These are phyloP conservation scores for Dendrobium catenatum DNA, from an alignment of 106 monocot species.

Conservation along the genomic window DNA sequence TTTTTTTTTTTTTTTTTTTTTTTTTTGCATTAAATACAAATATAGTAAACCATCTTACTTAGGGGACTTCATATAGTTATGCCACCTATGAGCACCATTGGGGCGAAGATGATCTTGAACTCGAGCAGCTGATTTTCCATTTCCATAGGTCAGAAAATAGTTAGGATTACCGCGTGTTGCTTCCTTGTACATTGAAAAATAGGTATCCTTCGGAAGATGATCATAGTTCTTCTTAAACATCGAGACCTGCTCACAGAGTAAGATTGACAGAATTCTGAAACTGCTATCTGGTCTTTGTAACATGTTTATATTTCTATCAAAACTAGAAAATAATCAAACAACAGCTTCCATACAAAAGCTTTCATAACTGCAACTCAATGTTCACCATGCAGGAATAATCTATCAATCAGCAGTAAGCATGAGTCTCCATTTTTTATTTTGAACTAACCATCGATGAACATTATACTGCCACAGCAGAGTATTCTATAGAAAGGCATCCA, in stretches of 20 bases:
- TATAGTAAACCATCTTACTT: constrained; percentile 40
- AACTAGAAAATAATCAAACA: neutral
- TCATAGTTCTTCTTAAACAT: constrained; percentile 99
- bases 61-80: constrained; percentile 90
- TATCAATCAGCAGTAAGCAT: neutral
- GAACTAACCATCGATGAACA: neutral
- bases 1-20: too few species aligned
- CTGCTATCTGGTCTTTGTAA: neutral
- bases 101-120: constrained; percentile 91
- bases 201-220: constrained; percentile 88
- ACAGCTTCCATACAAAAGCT: neutral
- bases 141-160: constrained; percentile 97
- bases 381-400: neutral
- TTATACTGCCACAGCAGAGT: neutral
- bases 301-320: neutral
- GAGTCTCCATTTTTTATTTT: neutral
- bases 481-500: neutral
- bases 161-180: constrained; percentile 96
- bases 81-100: constrained; percentile 99
- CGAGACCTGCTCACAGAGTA: constrained; percentile 53
- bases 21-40: neutral
- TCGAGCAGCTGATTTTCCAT: constrained; percentile 98
- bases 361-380: neutral
- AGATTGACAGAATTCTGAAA: neutral
- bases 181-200: constrained; percentile 92